Percentiles rank a stretch among this genome's conserved stretches.
Conservation (phyloP, 1,284 basidiomycete species). For the Sanguinoderma infundibulare region DNA sequence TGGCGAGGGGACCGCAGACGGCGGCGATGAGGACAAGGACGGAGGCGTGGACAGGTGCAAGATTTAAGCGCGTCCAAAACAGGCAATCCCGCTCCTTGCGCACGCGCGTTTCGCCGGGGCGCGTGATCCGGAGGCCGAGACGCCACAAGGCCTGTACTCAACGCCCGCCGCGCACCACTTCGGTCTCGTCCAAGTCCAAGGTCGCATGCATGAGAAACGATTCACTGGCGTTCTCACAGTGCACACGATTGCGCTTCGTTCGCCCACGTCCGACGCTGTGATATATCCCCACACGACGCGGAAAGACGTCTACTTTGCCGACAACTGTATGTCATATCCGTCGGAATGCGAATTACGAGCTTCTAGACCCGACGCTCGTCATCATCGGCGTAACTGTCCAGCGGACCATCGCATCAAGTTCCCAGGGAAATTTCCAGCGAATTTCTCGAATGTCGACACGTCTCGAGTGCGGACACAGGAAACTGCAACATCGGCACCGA, state of each 20-base stretch:
- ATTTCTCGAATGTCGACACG: not conserved
- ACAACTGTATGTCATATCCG: not conserved
- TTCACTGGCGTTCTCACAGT: too few relatives aligned
- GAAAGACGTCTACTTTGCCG: not conserved
- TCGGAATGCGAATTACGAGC: not conserved
- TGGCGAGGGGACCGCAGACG: slow-evolving; percentile 21
- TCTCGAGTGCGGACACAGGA: not conserved
- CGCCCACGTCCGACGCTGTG: not conserved
- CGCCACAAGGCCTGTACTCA: slow-evolving; percentile 15
- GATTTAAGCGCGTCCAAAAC: slow-evolving; percentile 18
- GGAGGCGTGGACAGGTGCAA: slow-evolving; percentile 17
- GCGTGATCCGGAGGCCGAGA: not conserved
- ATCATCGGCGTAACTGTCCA: not conserved
- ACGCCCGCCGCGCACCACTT: slow-evolving; percentile 12
- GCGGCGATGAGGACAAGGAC: slow-evolving; percentile 7
- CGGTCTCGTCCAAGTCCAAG: not conserved
- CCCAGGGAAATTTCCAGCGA: too few relatives aligned
- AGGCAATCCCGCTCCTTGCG: slow-evolving; percentile 17
- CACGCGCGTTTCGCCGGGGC: slow-evolving; percentile 3
- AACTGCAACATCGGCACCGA: not conserved
- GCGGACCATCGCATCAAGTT: not conserved
- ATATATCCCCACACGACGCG: not conserved
- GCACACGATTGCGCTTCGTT: too few relatives aligned
- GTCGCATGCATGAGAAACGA: too few relatives aligned
- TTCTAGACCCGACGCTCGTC: not conserved